These are phyloP conservation scores for Dillenia suffruticosa DNA, from an alignment of 164 flowering plant species.

Conservation along the genomic window DNA sequence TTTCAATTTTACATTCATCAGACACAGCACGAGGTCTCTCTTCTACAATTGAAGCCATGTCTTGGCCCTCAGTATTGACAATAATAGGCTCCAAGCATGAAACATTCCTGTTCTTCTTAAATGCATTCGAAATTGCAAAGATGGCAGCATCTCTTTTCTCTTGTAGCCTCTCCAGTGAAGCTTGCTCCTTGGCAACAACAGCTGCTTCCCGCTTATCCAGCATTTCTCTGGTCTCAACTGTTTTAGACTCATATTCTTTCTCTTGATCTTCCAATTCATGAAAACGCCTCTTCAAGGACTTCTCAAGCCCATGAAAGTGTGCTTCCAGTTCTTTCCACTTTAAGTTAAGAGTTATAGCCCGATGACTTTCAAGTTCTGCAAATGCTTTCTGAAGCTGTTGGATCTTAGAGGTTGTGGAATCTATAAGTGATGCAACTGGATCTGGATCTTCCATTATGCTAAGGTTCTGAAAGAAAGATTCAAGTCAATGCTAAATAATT, in stretches of 20 bases:
- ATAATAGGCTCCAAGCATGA: constrained; percentile 25
- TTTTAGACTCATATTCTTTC: constrained; percentile 64
- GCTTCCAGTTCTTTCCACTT: constrained; percentile 97
- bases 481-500: constrained; percentile 15
- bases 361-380: constrained; percentile 89
- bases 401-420: constrained; percentile 77
- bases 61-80: constrained; percentile 20
- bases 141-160: constrained; percentile 86
- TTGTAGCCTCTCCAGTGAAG: constrained; percentile 67
- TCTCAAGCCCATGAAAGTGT: constrained; percentile 91
- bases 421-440: constrained; percentile 69
- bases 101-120: constrained; percentile 45
- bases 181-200: constrained; percentile 77
- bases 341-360: constrained; percentile 78
- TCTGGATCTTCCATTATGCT: constrained; percentile 59
- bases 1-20: constrained; percentile 30
- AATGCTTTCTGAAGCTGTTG: constrained; percentile 97
- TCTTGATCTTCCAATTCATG: constrained; percentile 85
- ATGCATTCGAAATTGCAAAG: constrained; percentile 50
- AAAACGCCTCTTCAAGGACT: constrained; percentile 84
- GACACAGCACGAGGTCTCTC: constrained; percentile 45
- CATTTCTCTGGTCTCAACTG: constrained; percentile 45
- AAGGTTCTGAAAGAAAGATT: too few relatives aligned
- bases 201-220: constrained; percentile 75
- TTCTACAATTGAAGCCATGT: constrained; percentile 22